Evolutionary conservation across 768 basidiomycete species (phyloP).

Genomic region (Melanogaster broomeanus): DNA sequence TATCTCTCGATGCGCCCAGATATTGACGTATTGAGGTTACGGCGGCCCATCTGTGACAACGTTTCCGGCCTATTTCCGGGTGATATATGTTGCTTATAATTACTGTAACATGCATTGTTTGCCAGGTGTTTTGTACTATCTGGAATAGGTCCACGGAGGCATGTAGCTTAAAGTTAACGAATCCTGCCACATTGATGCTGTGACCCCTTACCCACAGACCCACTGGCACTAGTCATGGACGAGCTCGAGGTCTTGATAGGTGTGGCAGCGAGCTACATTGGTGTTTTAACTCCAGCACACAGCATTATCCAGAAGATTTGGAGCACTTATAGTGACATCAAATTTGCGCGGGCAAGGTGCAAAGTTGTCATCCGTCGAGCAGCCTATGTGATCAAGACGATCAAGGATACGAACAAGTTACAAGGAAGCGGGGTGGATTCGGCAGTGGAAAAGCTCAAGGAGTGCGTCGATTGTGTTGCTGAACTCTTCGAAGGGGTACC

Average conservation of each 20-base stretch:
- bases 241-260: neutral
- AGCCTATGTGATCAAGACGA: conserved; percentile 1
- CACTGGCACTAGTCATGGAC: neutral
- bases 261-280: conserved; percentile 55
- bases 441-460: neutral
- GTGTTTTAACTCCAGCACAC: neutral
- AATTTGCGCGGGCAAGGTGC: neutral
- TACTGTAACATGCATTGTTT: too few relatives aligned
- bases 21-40: too few relatives aligned
- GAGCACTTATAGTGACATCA: neutral
- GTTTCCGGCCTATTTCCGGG: too few relatives aligned
- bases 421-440: neutral
- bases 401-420: neutral
- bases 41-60: too few relatives aligned
- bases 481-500: neutral
- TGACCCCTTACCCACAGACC: neutral
- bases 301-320: neutral
- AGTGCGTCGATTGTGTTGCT: neutral
- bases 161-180: conserved; percentile 46
- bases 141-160: neutral
- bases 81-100: too few relatives aligned
- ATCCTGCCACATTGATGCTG: conserved; percentile 64
- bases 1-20: too few relatives aligned
- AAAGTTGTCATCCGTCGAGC: conserved; percentile 2
- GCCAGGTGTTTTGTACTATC: too few relatives aligned